These are phyloP conservation scores for Passiflora organensis DNA, from an alignment of 345 rosid species.

Conservation along the genomic window DNA sequence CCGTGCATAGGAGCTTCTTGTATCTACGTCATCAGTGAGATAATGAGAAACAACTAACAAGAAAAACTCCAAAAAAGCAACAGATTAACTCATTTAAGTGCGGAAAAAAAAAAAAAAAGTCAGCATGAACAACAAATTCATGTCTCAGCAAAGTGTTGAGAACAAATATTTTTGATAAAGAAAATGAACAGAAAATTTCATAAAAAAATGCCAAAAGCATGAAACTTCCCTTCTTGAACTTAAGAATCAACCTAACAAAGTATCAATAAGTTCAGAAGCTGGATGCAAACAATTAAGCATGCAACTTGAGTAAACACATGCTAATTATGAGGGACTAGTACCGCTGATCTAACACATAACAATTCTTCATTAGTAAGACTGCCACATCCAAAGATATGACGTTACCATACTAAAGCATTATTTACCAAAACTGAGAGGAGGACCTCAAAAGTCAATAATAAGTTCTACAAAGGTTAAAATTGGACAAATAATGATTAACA, in stretches of 20 bases:
- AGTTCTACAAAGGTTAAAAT: too few relatives aligned
- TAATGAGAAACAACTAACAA: conserved; percentile 2
- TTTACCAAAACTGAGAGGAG: not conserved
- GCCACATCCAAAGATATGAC: too few relatives aligned
- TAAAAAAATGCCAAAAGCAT: not conserved
- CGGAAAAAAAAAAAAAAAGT: not conserved
- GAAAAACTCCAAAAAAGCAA: not conserved
- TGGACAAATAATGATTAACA: too few relatives aligned
- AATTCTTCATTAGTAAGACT: too few relatives aligned
- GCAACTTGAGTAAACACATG: too few relatives aligned
- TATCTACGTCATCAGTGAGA: conserved; percentile 55
- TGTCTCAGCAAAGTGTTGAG: not conserved
- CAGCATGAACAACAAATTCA: not conserved
- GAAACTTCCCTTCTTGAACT: not conserved
- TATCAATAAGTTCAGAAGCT: not conserved
- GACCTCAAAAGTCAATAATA: too few relatives aligned
- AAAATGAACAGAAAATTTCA: not conserved
- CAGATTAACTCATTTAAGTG: not conserved
- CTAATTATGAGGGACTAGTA: too few relatives aligned
- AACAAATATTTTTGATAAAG: not conserved
- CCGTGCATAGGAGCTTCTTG: conserved; percentile 86
- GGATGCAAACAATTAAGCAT: too few relatives aligned
- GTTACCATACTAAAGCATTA: not conserved
- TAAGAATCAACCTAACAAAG: not conserved
- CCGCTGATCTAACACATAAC: too few relatives aligned